phyloP scores from a whole-genome alignment of 2,329 filamentous ascomycete genomes.

The Diaporthe velutina region DNA sequence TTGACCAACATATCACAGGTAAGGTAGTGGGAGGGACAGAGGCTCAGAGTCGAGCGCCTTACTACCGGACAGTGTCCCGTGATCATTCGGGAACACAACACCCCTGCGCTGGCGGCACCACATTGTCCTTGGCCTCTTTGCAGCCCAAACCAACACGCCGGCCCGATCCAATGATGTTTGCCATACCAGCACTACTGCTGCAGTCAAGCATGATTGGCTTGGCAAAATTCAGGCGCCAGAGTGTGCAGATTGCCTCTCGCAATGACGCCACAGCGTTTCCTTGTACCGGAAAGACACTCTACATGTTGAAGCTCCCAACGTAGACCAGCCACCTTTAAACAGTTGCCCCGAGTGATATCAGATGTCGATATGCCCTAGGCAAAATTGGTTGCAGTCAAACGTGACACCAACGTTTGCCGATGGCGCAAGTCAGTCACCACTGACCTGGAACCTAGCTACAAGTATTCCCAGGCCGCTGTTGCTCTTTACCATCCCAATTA shows the following conservation, averaged over 20 bases:
- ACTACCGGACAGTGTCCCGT: not conserved
- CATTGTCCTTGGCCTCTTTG: not conserved
- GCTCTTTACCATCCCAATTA: too few species aligned
- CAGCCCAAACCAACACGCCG: not conserved
- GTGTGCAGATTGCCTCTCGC: not conserved
- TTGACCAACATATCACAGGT: not conserved
- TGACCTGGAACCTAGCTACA: too few species aligned
- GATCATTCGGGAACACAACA: not conserved
- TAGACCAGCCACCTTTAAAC: not conserved
- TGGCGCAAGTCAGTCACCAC: too few species aligned
- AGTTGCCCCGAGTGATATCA: not conserved
- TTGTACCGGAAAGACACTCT: not conserved
- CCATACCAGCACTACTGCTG: not conserved
- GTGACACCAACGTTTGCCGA: not conserved
- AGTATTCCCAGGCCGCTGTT: too few species aligned
- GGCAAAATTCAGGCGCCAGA: not conserved
- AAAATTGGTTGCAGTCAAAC: not conserved
- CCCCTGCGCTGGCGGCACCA: not conserved
- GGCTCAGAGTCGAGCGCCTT: not conserved
- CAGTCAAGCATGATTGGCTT: not conserved
- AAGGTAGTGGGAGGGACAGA: not conserved
- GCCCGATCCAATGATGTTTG: not conserved
- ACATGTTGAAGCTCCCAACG: too few species aligned
- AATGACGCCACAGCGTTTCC: not conserved
- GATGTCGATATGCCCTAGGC: not conserved